Percentiles rank a stretch among this genome's conserved stretches.
Conservation (phyloP, 2,329 filamentous ascomycete species). For the Fusarium sp. region DNA sequence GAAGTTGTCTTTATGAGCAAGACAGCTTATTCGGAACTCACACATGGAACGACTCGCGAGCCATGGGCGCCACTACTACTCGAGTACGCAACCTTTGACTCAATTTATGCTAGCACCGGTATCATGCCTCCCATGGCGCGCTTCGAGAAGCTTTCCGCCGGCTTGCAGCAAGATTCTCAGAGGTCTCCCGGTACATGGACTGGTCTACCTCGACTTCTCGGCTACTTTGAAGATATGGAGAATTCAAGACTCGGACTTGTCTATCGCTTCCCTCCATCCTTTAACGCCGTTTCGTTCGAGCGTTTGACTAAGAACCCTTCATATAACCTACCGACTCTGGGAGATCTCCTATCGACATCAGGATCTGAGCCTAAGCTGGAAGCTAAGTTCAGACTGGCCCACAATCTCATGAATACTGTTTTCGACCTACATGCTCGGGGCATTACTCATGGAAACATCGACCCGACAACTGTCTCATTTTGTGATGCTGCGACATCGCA, state of each 20-base stretch:
- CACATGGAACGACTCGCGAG: constrained; percentile 55
- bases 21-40: constrained; percentile 63
- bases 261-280: constrained; percentile 76
- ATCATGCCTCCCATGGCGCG: constrained; percentile 73
- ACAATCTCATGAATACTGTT: constrained; percentile 77
- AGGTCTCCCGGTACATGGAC: constrained; percentile 68
- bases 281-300: constrained; percentile 68
- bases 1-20: constrained; percentile 64
- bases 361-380: constrained; percentile 75
- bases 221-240: constrained; percentile 80
- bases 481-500: constrained; percentile 60
- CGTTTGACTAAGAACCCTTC: constrained; percentile 61
- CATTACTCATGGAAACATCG: constrained; percentile 77
- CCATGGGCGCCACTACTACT: constrained; percentile 71
- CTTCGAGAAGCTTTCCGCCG: constrained; percentile 72
- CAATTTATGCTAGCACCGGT: constrained; percentile 70
- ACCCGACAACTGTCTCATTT: constrained; percentile 75
- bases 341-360: constrained; percentile 63
- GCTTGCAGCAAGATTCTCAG: constrained; percentile 66
- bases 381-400: constrained; percentile 79
- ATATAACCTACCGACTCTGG: constrained; percentile 65
- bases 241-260: constrained; percentile 78
- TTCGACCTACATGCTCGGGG: constrained; percentile 78
- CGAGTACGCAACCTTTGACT: constrained; percentile 75
- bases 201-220: constrained; percentile 70